phyloP scores from a whole-genome alignment of 352 stramenopile genomes.

The Blastocystis sp. region DNA sequence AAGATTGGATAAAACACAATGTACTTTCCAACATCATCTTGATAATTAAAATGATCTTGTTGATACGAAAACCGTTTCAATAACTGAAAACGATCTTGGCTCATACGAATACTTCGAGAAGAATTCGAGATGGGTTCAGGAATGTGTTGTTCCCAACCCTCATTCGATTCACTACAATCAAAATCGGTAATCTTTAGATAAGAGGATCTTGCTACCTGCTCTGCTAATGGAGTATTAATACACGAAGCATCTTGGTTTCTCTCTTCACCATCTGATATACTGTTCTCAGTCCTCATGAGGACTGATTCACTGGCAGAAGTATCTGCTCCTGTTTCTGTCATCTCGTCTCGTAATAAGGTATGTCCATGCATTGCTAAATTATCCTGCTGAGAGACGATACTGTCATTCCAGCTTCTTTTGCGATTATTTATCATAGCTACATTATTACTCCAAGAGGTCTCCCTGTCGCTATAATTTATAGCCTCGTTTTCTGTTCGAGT shows the following conservation, averaged over 20 bases:
- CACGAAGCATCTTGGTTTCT: neutral
- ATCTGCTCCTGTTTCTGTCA: neutral
- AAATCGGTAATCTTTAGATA: neutral
- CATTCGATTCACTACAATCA: slow-evolving; percentile 26
- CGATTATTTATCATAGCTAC: too few species aligned
- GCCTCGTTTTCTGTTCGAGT: too few species aligned
- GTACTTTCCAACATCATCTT: slow-evolving; percentile 16
- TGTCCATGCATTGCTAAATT: neutral
- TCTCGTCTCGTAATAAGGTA: neutral
- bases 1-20: slow-evolving; percentile 51
- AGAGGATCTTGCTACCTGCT: neutral
- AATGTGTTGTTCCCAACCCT: slow-evolving; percentile 1
- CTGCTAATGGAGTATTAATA: neutral
- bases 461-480: too few species aligned
- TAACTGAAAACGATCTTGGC: neutral
- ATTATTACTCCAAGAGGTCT: too few species aligned
- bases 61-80: neutral
- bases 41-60: slow-evolving; percentile 11
- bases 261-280: neutral
- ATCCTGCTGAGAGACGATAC: neutral
- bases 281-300: neutral
- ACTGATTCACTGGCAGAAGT: neutral
- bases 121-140: neutral
- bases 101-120: neutral
- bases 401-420: too few species aligned